A percentile compares a stretch with the other conserved stretches of the same genome.
These are phyloP conservation scores for Stemphylium lycopersici DNA, from an alignment of 2,329 filamentous ascomycete species.

Conservation along the genomic window DNA sequence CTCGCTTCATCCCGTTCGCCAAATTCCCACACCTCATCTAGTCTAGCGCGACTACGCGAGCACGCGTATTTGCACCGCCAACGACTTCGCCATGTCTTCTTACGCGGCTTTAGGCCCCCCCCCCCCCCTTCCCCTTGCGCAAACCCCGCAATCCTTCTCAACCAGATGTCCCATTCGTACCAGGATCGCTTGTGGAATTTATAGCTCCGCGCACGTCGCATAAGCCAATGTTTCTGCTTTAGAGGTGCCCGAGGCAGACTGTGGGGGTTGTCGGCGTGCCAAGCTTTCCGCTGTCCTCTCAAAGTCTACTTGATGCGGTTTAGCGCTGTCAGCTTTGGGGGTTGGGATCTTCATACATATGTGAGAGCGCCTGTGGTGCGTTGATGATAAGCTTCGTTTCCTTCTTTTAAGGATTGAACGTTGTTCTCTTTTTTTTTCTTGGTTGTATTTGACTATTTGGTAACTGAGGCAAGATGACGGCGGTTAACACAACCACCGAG, in stretches of 20 bases:
- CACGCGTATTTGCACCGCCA: no score
- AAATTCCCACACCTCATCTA: no score
- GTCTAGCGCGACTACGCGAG: no score
- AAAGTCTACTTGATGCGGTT: constrained; percentile 3
- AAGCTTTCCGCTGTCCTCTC: constrained; percentile 6
- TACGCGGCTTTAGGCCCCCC: background rate
- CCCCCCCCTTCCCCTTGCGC: no score
- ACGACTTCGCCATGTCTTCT: no score
- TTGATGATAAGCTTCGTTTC: no score
- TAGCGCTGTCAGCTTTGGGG: background rate
- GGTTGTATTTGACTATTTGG: background rate
- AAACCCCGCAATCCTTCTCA: no score
- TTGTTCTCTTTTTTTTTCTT: background rate
- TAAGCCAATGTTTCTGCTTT: background rate
- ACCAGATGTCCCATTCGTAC: no score
- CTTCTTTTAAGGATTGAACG: background rate
- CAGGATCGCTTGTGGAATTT: no score
- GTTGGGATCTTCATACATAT: no score
- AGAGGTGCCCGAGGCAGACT: background rate
- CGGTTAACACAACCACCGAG: background rate
- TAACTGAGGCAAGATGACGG: background rate
- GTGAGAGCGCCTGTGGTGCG: background rate
- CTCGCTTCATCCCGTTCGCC: no score
- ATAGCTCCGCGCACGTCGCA: no score
- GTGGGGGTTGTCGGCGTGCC: background rate